phyloP scores from a whole-genome alignment of 352 stramenopile species.

The Globisporangium iwayamae region DNA sequence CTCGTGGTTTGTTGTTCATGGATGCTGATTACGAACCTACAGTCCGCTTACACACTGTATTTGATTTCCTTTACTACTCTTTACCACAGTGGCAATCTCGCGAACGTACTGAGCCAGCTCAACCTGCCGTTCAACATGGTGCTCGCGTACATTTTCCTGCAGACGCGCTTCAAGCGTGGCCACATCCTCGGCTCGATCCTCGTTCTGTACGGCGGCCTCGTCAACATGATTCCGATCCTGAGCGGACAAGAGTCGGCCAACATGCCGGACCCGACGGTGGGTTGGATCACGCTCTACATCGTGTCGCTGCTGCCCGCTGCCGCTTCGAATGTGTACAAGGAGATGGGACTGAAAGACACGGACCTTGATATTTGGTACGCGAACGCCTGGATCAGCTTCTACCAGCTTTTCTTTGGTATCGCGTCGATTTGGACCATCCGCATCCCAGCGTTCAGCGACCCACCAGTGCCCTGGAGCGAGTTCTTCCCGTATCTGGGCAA shows the following conservation, averaged over 20 bases:
- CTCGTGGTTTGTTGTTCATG: not conserved
- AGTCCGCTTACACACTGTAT: not conserved
- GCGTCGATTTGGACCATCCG: conserved; percentile 78
- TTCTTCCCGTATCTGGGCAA: conserved; percentile 65
- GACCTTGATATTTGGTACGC: conserved; percentile 88
- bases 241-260: conserved; percentile 62
- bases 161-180: conserved; percentile 75
- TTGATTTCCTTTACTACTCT: not conserved
- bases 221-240: conserved; percentile 81
- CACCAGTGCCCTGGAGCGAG: conserved; percentile 68
- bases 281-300: conserved; percentile 82
- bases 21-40: not conserved
- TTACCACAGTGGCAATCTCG: conserved; percentile 66
- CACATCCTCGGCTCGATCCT: conserved; percentile 84
- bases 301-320: conserved; percentile 65
- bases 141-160: conserved; percentile 74
- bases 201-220: conserved; percentile 81
- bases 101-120: conserved; percentile 82
- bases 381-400: conserved; percentile 84
- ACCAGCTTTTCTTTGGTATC: conserved; percentile 73
- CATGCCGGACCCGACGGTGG: conserved; percentile 65
- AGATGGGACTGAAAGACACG: conserved; percentile 85
- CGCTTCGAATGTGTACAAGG: conserved; percentile 86
- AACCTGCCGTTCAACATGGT: conserved; percentile 88
- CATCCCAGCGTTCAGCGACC: conserved; percentile 77